phyloP scores from a whole-genome alignment of 805 yeast genomes.

The Wickerhamiella azyma region DNA sequence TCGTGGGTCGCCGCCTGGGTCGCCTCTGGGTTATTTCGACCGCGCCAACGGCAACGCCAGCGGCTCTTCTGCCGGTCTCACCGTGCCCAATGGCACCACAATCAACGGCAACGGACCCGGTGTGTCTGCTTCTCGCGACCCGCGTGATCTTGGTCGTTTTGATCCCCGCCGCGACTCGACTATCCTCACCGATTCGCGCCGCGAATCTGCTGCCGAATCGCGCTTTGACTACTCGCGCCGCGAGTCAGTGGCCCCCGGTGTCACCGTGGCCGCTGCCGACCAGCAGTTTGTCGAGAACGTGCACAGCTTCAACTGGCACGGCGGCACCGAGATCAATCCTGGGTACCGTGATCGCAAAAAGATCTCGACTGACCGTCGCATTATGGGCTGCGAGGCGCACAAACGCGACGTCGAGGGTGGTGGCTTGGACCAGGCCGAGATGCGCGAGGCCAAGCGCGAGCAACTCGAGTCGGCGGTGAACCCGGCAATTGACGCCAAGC shows the following conservation, averaged over 20 bases:
- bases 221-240: too few relatives aligned
- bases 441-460: constrained; percentile 23
- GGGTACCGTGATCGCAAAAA: constrained; percentile 78
- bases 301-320: constrained; percentile 65
- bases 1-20: background rate
- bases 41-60: too few relatives aligned
- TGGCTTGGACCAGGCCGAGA: constrained; percentile 50
- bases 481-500: constrained; percentile 17
- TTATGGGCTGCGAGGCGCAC: constrained; percentile 53
- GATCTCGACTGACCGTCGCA: constrained; percentile 68
- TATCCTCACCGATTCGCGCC: too few relatives aligned
- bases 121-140: too few relatives aligned
- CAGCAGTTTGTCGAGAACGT: constrained; percentile 12
- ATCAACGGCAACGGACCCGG: too few relatives aligned
- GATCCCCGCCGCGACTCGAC: too few relatives aligned
- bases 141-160: too few relatives aligned
- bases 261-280: constrained; percentile 8
- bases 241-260: background rate
- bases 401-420: constrained; percentile 60
- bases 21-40: background rate
- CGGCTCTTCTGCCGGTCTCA: background rate
- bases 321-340: constrained; percentile 63
- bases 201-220: too few relatives aligned
- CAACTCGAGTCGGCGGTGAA: constrained; percentile 16
- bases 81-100: background rate